Percentiles rank a stretch among this genome's conserved stretches.
phyloP scores from a whole-genome alignment of 306 rosid species.

The Rosa multiflora region DNA sequence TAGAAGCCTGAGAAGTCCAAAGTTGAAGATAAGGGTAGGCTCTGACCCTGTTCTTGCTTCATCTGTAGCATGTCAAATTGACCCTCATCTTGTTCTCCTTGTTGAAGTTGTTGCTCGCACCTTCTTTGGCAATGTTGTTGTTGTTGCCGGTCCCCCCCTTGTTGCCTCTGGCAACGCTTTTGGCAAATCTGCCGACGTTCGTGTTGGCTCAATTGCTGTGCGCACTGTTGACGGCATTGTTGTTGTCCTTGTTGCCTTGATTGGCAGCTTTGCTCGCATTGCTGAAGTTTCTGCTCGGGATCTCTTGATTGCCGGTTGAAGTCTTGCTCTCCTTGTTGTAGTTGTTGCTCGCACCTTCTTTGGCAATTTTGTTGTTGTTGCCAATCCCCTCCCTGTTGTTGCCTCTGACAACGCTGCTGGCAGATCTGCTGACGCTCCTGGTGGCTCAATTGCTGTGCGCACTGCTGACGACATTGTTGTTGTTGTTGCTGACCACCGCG shows the following conservation, averaged over 20 bases:
- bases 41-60: not conserved
- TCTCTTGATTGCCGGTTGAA: not conserved
- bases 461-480: not conserved
- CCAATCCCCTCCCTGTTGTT: not conserved
- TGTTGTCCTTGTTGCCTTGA: not conserved
- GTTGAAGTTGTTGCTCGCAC: constrained; percentile 1
- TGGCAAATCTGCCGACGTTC: not conserved
- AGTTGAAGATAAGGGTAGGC: not conserved
- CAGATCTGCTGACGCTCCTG: not conserved
- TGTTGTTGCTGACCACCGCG: not conserved
- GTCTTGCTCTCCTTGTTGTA: not conserved
- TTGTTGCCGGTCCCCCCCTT: not conserved
- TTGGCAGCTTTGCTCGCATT: constrained; percentile 8
- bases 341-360: constrained; percentile 3
- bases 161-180: not conserved
- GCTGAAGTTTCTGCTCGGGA: not conserved
- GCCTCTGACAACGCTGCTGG: not conserved
- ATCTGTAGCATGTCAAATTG: no score
- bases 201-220: not conserved
- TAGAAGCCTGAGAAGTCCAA: not conserved
- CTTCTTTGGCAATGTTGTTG: not conserved
- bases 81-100: not conserved
- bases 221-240: not conserved
- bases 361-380: not conserved
- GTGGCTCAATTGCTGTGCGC: not conserved